Evolutionary conservation across 2,329 filamentous ascomycete genomes (phyloP).

Genomic region (Exophiala bonariae): DNA sequence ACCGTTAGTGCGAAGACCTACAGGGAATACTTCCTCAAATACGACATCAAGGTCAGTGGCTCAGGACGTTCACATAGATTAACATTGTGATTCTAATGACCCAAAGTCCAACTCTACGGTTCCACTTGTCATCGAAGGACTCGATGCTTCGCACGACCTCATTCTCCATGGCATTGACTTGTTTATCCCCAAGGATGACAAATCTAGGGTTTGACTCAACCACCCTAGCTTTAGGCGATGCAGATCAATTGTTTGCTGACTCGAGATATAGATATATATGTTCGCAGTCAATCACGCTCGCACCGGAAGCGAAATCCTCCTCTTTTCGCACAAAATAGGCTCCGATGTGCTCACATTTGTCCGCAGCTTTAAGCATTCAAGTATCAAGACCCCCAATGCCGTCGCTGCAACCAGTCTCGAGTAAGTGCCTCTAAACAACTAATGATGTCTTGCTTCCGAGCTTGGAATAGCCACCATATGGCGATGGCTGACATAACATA

Average conservation of each 20-base stretch:
- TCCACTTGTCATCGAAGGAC: constrained; percentile 15
- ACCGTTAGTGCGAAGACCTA: constrained; percentile 9
- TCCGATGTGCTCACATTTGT: constrained; percentile 14
- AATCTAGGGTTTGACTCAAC: constrained; percentile 7
- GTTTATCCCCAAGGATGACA: constrained; percentile 8
- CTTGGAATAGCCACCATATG: no score
- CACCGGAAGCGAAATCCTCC: constrained; percentile 12
- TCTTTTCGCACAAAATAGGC: constrained; percentile 17
- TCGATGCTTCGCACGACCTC: constrained; percentile 15
- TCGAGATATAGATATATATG: constrained; percentile 15
- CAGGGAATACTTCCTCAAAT: constrained; percentile 22
- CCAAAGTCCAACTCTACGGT: constrained; percentile 7
- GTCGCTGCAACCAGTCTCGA: constrained; percentile 13
- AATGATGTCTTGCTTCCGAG: no score
- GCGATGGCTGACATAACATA: no score
- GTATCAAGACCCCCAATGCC: constrained; percentile 21
- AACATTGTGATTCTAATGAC: background rate
- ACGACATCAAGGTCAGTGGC: constrained; percentile 18
- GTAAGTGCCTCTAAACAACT: constrained; percentile 9
- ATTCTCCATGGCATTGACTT: constrained; percentile 20
- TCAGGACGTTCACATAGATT: background rate
- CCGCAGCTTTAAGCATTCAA: constrained; percentile 14
- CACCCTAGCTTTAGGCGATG: background rate
- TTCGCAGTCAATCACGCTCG: constrained; percentile 22
- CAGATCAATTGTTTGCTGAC: background rate